These are phyloP conservation scores for Chrysoporthe austroafricana DNA, from an alignment of 2,329 filamentous ascomycete species.

Conservation along the genomic window DNA sequence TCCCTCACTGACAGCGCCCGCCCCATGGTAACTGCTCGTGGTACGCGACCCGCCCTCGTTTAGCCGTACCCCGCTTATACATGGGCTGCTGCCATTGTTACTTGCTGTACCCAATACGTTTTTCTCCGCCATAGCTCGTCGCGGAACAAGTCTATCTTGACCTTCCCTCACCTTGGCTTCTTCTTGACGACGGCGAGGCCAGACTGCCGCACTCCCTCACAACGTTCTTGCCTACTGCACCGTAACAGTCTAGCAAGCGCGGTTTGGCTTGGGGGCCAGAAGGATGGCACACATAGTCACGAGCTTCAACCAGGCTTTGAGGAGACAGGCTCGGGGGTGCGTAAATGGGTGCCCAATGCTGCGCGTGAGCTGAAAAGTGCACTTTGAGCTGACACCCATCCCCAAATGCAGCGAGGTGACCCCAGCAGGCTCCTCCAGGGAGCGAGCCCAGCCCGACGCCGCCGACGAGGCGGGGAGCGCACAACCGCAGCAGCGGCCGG, in stretches of 20 bases:
- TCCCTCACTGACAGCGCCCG: no score
- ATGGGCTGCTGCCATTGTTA: no score
- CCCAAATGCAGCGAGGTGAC: background rate
- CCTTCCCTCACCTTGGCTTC: no score
- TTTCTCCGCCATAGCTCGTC: no score
- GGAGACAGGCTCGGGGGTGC: background rate
- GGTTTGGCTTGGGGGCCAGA: background rate
- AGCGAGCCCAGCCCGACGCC: background rate
- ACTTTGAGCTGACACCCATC: no score
- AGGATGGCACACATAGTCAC: slow-evolving; percentile 8
- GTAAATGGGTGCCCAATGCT: background rate
- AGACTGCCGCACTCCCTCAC: no score
- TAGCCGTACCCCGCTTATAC: no score
- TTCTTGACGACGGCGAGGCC: no score
- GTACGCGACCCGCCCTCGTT: no score
- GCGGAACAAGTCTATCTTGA: no score
- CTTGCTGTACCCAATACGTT: no score
- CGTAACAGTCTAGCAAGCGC: background rate
- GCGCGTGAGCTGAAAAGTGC: background rate
- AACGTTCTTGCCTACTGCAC: background rate
- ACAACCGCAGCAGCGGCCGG: background rate
- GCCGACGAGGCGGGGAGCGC: background rate
- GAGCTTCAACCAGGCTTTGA: slow-evolving; percentile 5
- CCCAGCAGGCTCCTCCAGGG: background rate
- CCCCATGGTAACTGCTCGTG: no score